Base-by-base conservation (phyloP, 805 yeast species). In the Myxozyma neglecta region DNA sequence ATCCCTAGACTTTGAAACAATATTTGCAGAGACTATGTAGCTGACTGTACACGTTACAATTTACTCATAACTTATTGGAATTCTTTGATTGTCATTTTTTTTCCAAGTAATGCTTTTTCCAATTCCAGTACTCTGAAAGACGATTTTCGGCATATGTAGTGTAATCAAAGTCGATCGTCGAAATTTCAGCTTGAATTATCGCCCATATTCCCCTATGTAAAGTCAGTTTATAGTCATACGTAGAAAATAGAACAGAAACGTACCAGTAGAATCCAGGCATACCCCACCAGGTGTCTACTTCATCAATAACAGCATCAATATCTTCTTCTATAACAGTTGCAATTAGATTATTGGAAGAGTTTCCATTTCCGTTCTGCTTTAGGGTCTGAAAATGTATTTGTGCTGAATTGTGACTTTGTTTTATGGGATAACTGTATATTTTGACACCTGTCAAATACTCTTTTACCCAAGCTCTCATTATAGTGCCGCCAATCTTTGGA, bases 221-320 rank as follows among this genome's bases (percentile, higher is more conserved):
- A 6, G 42, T 11, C 13, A 11, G 14, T 18, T 48, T 34, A 48
- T 14, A 10, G 8, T 44, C 6, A 6, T 39, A 13, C 46, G 18
- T 16, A 16, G 7, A 42, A 42, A 42, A 32, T n/a, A 13, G 14
- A 42, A 10, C 13, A n/a, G 14, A 2, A 1, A 53, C 57, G 18
- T 53, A 61, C 66, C 94, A 88, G 71, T 86, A 88, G 69, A 88
- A 86, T 0, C 93, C 94, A 0, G 94, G 94, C 74, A 88, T 74
- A 0, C 94, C 94, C 76, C 86, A 88, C 76, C 82, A 87, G 3
- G 79, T 71, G 13, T 76, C 73, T 24, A 88, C 79, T 70, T 88
- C 92, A 11, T 76, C 72, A 20, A 87, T 81, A 36, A 87, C 73
- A 0, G 62, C 65, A 56, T 78, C 78, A 6, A 86, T 74, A 29